A percentile compares a stretch with the other conserved stretches of the same genome.
Conservation (phyloP, 2,329 filamentous ascomycete species). For the Fusarium sp. region DNA sequence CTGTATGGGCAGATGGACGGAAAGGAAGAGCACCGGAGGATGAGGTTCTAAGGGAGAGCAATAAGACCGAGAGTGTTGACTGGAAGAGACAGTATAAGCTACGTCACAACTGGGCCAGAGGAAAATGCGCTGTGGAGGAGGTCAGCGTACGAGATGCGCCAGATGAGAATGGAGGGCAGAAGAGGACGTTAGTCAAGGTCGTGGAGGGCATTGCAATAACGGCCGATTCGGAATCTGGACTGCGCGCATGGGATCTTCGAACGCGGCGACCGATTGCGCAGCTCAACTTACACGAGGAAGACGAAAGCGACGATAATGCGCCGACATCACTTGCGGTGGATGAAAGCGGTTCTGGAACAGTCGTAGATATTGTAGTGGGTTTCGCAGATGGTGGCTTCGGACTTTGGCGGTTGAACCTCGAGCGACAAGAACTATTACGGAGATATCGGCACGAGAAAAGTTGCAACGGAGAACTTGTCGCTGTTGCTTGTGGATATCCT, state of each 20-base stretch:
- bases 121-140: constrained; percentile 81
- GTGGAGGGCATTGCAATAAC: constrained; percentile 81
- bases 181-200: constrained; percentile 78
- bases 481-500: constrained; percentile 75
- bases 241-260: constrained; percentile 81
- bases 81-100: constrained; percentile 93
- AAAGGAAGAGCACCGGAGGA: constrained; percentile 55
- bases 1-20: constrained; percentile 56
- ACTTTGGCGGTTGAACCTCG: constrained; percentile 68
- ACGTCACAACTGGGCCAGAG: constrained; percentile 88
- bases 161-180: constrained; percentile 46
- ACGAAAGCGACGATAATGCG: constrained; percentile 29
- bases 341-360: constrained; percentile 53
- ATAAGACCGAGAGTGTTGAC: constrained; percentile 57
- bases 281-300: constrained; percentile 43
- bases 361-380: constrained; percentile 70
- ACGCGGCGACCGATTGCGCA: constrained; percentile 67
- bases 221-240: constrained; percentile 71
- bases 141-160: constrained; percentile 64
- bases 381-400: constrained; percentile 76
- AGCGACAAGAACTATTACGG: constrained; percentile 52
- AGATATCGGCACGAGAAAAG: constrained; percentile 69
- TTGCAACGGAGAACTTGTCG: constrained; percentile 70
- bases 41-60: neutral
- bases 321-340: constrained; percentile 75